Conservation (phyloP, 2,329 filamentous ascomycete genomes). For the Botrytis paeoniae region DNA sequence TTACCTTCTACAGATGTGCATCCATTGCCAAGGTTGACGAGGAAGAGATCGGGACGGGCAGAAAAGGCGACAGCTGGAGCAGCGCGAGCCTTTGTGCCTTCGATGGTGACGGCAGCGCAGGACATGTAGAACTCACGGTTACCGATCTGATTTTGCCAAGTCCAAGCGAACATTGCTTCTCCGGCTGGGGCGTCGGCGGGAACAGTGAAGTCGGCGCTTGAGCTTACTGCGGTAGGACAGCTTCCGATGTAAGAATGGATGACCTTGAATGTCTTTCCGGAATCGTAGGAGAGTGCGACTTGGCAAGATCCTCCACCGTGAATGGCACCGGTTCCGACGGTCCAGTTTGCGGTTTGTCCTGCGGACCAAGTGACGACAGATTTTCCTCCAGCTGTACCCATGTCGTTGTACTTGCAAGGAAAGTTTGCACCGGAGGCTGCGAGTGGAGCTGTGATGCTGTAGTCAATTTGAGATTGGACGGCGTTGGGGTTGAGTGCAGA, state of each 20-base stretch:
- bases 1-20: slow-evolving; percentile 49
- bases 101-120: slow-evolving; percentile 56
- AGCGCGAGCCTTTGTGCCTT: slow-evolving; percentile 20
- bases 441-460: slow-evolving; percentile 24
- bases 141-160: slow-evolving; percentile 57
- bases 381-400: slow-evolving; percentile 16
- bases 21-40: slow-evolving; percentile 53
- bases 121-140: slow-evolving; percentile 69
- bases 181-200: slow-evolving; percentile 23
- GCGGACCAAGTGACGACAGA: slow-evolving; percentile 46
- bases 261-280: slow-evolving; percentile 54
- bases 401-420: slow-evolving; percentile 38
- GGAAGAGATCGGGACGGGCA: slow-evolving; percentile 54
- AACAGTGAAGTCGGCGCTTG: slow-evolving; percentile 10
- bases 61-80: slow-evolving; percentile 40
- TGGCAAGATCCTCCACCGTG: slow-evolving; percentile 61
- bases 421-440: slow-evolving; percentile 17
- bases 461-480: slow-evolving; percentile 16
- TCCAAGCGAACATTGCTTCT: slow-evolving; percentile 43
- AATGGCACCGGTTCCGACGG: slow-evolving; percentile 46
- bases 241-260: slow-evolving; percentile 48
- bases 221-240: slow-evolving; percentile 1
- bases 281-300: slow-evolving; percentile 56
- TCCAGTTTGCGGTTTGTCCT: slow-evolving; percentile 50
- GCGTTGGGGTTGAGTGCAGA: slow-evolving; percentile 19